phyloP scores from a whole-genome alignment of 2,329 filamentous ascomycete species.

The Magnaporthiopsis poae region DNA sequence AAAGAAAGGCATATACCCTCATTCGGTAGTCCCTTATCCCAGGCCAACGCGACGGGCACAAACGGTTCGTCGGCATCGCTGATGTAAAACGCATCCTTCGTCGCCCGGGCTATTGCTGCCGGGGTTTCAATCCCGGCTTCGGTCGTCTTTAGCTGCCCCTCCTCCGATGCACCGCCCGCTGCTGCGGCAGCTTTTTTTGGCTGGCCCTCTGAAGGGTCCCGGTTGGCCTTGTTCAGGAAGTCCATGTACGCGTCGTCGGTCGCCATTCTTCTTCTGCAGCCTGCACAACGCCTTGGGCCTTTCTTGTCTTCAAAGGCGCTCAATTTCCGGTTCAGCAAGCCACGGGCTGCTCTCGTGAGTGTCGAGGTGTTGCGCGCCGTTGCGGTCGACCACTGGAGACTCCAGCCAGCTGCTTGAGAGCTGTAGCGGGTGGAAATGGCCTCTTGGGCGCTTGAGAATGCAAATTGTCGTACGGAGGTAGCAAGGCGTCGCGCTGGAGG shows the following conservation, averaged over 20 bases:
- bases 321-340: too few species aligned
- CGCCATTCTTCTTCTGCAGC: slow-evolving; percentile 44
- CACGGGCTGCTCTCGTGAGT: background rate
- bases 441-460: background rate
- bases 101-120: slow-evolving; percentile 38
- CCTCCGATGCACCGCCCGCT: slow-evolving; percentile 9
- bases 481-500: background rate
- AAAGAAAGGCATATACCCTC: slow-evolving; percentile 40
- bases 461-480: background rate
- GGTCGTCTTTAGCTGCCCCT: slow-evolving; percentile 36
- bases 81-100: slow-evolving; percentile 54
- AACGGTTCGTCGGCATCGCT: slow-evolving; percentile 84
- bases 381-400: background rate
- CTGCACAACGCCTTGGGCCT: background rate
- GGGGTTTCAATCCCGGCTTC: slow-evolving; percentile 53
- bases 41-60: slow-evolving; percentile 61
- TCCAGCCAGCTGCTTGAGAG: background rate
- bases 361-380: background rate
- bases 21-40: slow-evolving; percentile 44
- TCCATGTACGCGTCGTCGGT: slow-evolving; percentile 74
- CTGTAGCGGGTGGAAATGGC: background rate
- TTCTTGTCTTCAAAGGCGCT: background rate
- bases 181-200: slow-evolving; percentile 4
- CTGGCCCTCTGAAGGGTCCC: slow-evolving; percentile 57
- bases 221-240: slow-evolving; percentile 81